Base-by-base conservation (phyloP, 2,329 filamentous ascomycete species). In the Hypocrella siamensis region DNA sequence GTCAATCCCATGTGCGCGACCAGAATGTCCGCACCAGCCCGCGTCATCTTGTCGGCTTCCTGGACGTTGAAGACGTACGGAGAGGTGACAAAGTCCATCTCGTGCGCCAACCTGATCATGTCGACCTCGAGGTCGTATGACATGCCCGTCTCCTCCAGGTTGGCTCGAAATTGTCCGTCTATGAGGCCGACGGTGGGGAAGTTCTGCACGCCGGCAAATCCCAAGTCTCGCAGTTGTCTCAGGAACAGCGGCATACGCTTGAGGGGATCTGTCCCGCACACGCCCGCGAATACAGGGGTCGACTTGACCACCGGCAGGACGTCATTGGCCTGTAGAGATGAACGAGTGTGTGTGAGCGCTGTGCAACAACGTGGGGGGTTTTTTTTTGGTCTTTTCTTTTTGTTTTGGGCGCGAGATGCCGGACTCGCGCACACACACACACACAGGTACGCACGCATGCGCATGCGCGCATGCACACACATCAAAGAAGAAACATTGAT, bases 81-180 rank as follows among this genome's bases (percentile, higher is more conserved):
- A 6, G 75, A 75, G 0, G 77, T 82, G 12, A 82, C 51, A 14
- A 81, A 52, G 18, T 65, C 74, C 51, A 76, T 52, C 26, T 61
- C 53, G 28, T 61, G 65, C 2, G 78, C 77, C n/a, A 60, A 43
- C 8, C 59, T 58, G 28, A 82, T 64, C 63, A 80, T 70, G 31
- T 75, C 71, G 3, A 82, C 75, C 45, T 83, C 77, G 6, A 63
- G 53, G 12, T 63, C 65, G 44, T 73, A 82, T 1, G 70, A 68
- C 75, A 82, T 82, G 7, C 70, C 75, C 2, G 76, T 81, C 48
- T 80, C 75, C 46, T 82, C 78, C 2, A 83, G 60, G 40, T 76
- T 75, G 16, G 62, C 60, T 10, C 78, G 63, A 46, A 82, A 81
- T 10, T 61, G 61, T 2, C 75, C 76, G 47, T 82, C 77, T 22